phyloP scores from a whole-genome alignment of 768 basidiomycete species.

The Amylocystis lapponica region DNA sequence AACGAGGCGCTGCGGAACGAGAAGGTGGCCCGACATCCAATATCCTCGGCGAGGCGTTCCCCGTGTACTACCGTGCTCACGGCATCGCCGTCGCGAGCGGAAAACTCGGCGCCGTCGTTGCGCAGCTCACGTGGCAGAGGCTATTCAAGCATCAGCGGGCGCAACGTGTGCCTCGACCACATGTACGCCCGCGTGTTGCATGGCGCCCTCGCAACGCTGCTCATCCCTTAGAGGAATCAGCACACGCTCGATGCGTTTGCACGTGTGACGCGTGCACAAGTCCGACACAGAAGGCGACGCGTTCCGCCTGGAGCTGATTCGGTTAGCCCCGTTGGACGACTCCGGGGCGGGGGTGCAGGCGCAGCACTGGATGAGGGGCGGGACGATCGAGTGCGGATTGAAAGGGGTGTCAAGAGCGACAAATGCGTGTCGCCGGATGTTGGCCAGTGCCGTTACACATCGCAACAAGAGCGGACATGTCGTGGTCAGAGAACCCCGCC shows the following conservation, averaged over 20 bases:
- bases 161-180: slow-evolving; percentile 24
- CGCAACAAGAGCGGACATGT: too few relatives aligned
- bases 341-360: too few relatives aligned
- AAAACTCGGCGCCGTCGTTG: slow-evolving; percentile 39
- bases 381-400: too few relatives aligned
- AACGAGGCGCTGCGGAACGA: slow-evolving; percentile 40
- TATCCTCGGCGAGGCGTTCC: slow-evolving; percentile 40
- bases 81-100: slow-evolving; percentile 41
- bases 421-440: too few relatives aligned
- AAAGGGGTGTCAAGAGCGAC: too few relatives aligned
- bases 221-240: slow-evolving; percentile 38
- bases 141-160: slow-evolving; percentile 30
- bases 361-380: too few relatives aligned
- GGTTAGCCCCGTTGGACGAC: too few relatives aligned
- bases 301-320: too few relatives aligned
- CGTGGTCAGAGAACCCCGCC: too few relatives aligned
- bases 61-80: slow-evolving; percentile 41
- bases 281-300: too few relatives aligned
- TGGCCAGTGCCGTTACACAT: too few relatives aligned
- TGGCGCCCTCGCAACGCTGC: slow-evolving; percentile 26
- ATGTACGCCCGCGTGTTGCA: slow-evolving; percentile 23
- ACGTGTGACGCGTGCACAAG: too few relatives aligned
- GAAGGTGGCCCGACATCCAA: slow-evolving; percentile 37
- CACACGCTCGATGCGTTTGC: slow-evolving; percentile 30
- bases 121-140: slow-evolving; percentile 31